A percentile compares a stretch with the other conserved stretches of the same genome.
phyloP scores from a whole-genome alignment of 768 basidiomycete genomes.

The Strobilomyces echinocephalus region DNA sequence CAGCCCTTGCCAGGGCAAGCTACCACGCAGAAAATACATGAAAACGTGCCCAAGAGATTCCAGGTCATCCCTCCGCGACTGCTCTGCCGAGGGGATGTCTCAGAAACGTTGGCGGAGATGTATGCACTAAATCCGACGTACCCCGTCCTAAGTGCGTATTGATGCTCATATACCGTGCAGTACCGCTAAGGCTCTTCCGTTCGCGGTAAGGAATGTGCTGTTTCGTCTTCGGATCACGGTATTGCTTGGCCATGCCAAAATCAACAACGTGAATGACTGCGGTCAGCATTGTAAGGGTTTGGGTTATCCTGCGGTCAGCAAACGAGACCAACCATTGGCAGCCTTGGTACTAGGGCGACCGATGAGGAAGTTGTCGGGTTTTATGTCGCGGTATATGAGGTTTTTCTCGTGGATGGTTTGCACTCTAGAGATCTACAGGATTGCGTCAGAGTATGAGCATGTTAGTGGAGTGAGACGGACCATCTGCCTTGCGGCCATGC shows the following conservation, averaged over 20 bases:
- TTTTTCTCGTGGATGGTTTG: constrained; percentile 99
- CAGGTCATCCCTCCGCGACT: constrained; percentile 92
- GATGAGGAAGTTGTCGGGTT: constrained; percentile 98
- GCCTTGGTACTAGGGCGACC: constrained; percentile 90
- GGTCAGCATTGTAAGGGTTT: neutral
- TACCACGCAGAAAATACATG: constrained; percentile 98
- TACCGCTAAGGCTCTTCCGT: constrained; percentile 94
- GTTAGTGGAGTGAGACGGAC: constrained; percentile 36
- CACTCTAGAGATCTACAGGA: constrained; percentile 76
- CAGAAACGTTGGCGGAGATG: constrained; percentile 2
- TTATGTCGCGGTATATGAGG: constrained; percentile 98
- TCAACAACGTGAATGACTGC: constrained; percentile 91
- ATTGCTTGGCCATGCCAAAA: constrained; percentile 99
- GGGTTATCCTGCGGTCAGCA: neutral
- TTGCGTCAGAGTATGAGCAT: constrained; percentile 6
- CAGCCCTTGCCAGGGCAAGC: constrained; percentile 97
- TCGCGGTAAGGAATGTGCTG: constrained; percentile 99
- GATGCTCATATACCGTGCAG: constrained; percentile 99
- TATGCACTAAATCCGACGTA: constrained; percentile 31
- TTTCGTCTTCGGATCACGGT: constrained; percentile 97
- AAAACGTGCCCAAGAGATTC: constrained; percentile 99
- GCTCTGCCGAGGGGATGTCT: constrained; percentile 45
- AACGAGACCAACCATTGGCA: constrained; percentile 55
- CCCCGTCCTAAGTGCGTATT: constrained; percentile 98
- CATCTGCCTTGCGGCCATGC: constrained; percentile 99